Base-by-base conservation (phyloP, 805 yeast species). In the Wickerhamomyces bisporus region DNA sequence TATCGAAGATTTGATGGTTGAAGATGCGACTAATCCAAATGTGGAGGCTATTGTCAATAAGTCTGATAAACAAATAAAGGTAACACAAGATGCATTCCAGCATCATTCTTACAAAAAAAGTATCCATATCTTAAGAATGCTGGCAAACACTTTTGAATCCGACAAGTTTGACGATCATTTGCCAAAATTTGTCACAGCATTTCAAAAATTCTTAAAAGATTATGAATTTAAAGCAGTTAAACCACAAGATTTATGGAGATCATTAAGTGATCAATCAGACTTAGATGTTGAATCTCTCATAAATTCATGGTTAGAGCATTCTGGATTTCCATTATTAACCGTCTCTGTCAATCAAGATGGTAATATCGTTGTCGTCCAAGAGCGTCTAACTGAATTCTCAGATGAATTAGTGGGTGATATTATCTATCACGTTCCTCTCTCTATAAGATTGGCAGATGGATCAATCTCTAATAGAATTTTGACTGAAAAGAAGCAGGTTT, bases 401-500 rank as follows among this genome's bases (percentile, higher is more conserved):
- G 47, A 50, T 20, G 51, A 56, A n/a, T 49, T 61, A 12, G 47
- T 68, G 26, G 86, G 79, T 52, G 79, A 80, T 48, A 60, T 66
- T 29, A 81, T 82, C 4, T 82, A 65, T 51, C 81, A 79, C 44
- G 61, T 82, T 32, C 89, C 91, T 4, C 55, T 84, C 32, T 57
- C 68, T 3, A 54, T 76, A 26, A 68, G 61, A 34, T 47, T 62
- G 2, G 37, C 32, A 18, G 65, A 57, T 56, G 71, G 61, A 3
- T 53, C 63, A 17, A 43, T 62, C 1, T 55, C 57, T 20, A 67
- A 70, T 45, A 58, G 64, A 31, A 43, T 77, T 35, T 38, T 73
- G 49, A 66, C 67, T 6, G 80, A 73, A 42, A 55, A 77, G 45
- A 59, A 50, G 29, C 13, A 40, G 26, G 42, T 40, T 31, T 49